Base-by-base conservation (phyloP, 2,329 filamentous ascomycete genomes). In the Colletotrichum shisoi region DNA sequence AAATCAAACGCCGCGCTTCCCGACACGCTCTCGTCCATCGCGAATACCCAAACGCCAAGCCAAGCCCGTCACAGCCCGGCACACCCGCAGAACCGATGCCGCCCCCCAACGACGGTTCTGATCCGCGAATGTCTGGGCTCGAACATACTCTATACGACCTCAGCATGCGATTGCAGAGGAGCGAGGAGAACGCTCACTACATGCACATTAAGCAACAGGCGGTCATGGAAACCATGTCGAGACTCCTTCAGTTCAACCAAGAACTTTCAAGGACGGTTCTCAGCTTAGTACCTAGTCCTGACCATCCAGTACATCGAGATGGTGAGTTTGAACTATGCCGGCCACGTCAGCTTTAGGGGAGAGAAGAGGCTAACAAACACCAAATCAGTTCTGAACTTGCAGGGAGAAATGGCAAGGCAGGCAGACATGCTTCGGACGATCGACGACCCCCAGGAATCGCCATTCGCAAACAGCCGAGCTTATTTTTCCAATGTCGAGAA, bases 1-100 rank as follows among this genome's bases (percentile, higher is more conserved):
- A 99, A 76, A 99, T 99, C 79, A 97, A 97, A 79, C 90, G 95
- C 69, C 88, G 95, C 68, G 94, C 95, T 19, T 98, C 94, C 42
- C 87, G 95, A 69, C 95, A 98, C 80, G 91, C 94, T 27, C 84
- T 98, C 62, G 96, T 97, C 27, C 93, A 98, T 76, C 88, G 94
- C 72, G 95, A 98, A 15, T 97, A 95, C 79, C 91, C 89, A 70
- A 87, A 86, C 66, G 89, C 91, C 67, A 96, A 96, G 75, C 83
- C 90, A 46, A 85, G 87, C 57, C 83, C 85, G 17, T 92, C 93
- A 27, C 93, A 95, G 73, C 90, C 92, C 11, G 92, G 92, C 15
- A 92, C 92, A n/a, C 91, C 94, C 1, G 88, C 91, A 27, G 93
- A 97, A 75, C 86, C 92, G 11, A 90, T 93, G 78, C 84, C 85